These are phyloP conservation scores for Trichoderma pleuroti DNA, from an alignment of 2,329 filamentous ascomycete genomes.

Conservation along the genomic window DNA sequence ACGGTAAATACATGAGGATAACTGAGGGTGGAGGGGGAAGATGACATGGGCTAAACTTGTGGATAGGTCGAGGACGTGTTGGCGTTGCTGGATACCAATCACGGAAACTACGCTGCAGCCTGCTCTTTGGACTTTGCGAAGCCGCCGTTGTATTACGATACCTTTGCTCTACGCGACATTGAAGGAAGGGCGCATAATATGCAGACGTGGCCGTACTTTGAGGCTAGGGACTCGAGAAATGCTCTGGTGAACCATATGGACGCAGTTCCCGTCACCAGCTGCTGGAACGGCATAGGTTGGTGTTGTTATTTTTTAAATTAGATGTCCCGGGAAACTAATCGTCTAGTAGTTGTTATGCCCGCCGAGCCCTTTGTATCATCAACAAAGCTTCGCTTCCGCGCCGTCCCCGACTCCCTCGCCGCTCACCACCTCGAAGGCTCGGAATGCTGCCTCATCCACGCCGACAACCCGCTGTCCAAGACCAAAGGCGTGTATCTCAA, in stretches of 20 bases:
- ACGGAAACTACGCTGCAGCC: slow-evolving; percentile 57
- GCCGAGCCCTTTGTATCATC: slow-evolving; percentile 52
- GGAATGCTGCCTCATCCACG: slow-evolving; percentile 75
- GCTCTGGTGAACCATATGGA: slow-evolving; percentile 48
- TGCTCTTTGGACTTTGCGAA: slow-evolving; percentile 59
- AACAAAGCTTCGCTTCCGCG: slow-evolving; percentile 56
- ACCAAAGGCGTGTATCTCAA: slow-evolving; percentile 62
- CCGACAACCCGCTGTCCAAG: slow-evolving; percentile 59
- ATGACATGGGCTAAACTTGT: not conserved
- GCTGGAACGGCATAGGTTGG: slow-evolving; percentile 45
- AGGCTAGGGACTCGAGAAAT: slow-evolving; percentile 46
- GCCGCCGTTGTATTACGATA: slow-evolving; percentile 56
- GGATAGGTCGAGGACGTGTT: slow-evolving; percentile 52
- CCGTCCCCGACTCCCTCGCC: slow-evolving; percentile 59
- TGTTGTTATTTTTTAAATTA: not conserved
- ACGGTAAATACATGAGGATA: slow-evolving; percentile 36
- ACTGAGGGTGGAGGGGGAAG: not conserved
- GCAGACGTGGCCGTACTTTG: slow-evolving; percentile 59
- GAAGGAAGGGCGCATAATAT: slow-evolving; percentile 49
- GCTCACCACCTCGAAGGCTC: slow-evolving; percentile 65
- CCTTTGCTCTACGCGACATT: slow-evolving; percentile 57
- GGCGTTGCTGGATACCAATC: slow-evolving; percentile 53
- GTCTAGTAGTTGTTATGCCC: slow-evolving; percentile 44
- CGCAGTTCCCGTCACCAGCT: slow-evolving; percentile 45
- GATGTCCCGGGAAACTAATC: not conserved